These are phyloP conservation scores for Lasiosphaeria miniovina DNA, from an alignment of 495 filamentous ascomycete species.

Conservation along the genomic window DNA sequence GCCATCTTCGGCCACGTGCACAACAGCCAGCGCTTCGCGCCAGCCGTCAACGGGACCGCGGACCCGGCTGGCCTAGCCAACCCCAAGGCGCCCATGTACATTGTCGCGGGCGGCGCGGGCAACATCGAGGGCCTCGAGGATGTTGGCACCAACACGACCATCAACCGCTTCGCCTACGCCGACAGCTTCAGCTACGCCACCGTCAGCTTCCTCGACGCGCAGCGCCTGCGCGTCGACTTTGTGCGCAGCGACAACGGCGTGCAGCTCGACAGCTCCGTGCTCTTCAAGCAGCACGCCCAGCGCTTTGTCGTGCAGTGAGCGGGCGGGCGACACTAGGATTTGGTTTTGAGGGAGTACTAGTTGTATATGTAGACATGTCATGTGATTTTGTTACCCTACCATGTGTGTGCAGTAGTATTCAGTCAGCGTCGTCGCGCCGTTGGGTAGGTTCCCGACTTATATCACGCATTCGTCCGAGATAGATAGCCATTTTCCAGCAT, in stretches of 20 bases:
- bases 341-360: no score
- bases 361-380: no score
- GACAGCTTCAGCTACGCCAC: slow-evolving; percentile 55
- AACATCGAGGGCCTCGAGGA: slow-evolving; percentile 42
- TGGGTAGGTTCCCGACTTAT: no score
- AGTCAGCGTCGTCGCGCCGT: no score
- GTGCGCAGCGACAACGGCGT: slow-evolving; percentile 49
- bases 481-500: no score
- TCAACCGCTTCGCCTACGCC: slow-evolving; percentile 54
- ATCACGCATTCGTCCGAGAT: no score
- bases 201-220: slow-evolving; percentile 31
- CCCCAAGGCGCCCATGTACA: slow-evolving; percentile 56
- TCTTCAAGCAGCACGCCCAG: slow-evolving; percentile 51
- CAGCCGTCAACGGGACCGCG: slow-evolving; percentile 38
- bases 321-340: not conserved
- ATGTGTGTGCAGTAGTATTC: no score
- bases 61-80: slow-evolving; percentile 49
- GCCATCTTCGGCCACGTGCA: slow-evolving; percentile 62
- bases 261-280: slow-evolving; percentile 48
- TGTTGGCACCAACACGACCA: slow-evolving; percentile 41
- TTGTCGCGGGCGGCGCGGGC: slow-evolving; percentile 42
- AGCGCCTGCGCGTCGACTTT: slow-evolving; percentile 36
- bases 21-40: slow-evolving; percentile 30
- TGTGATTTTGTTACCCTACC: no score
- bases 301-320: slow-evolving; percentile 48